Evolutionary conservation across 163 green algal species (phyloP).

Genomic region (Chlorella variabilis): DNA sequence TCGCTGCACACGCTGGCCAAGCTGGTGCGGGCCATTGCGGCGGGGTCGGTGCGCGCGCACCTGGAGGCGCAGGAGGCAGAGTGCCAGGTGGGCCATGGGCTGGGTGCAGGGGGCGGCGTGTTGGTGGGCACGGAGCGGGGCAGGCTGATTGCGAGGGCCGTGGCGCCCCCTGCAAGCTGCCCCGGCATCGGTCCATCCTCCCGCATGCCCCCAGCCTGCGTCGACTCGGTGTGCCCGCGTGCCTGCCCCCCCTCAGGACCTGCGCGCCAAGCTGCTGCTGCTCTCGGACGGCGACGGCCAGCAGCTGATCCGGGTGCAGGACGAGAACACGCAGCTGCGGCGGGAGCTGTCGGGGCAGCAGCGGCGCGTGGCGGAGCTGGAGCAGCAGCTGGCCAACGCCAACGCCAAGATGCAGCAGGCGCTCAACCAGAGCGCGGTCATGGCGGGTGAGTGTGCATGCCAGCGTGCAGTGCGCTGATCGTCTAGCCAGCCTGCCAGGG

Average conservation of each 20-base stretch:
- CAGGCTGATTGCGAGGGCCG: too few species aligned
- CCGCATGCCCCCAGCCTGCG: too few species aligned
- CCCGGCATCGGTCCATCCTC: too few species aligned
- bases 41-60: conserved; percentile 69
- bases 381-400: conserved; percentile 16
- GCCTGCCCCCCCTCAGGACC: conserved; percentile 21
- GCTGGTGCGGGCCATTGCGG: conserved; percentile 84
- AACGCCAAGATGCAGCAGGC: conserved; percentile 22
- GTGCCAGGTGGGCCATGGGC: conserved; percentile 16
- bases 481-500: too few species aligned
- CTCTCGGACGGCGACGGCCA: conserved; percentile 23
- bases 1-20: conserved; percentile 81
- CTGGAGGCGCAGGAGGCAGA: conserved; percentile 55
- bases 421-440: background rate
- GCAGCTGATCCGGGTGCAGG: conserved; percentile 41
- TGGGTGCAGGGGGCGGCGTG: too few species aligned
- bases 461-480: too few species aligned
- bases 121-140: too few species aligned
- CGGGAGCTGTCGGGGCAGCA: conserved; percentile 27
- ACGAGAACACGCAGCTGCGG: conserved; percentile 38
- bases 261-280: conserved; percentile 39
- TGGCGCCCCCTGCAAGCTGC: too few species aligned
- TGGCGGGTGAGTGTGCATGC: background rate
- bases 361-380: background rate
- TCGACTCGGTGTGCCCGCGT: background rate